Evolutionary conservation across 2,329 filamentous ascomycete species (phyloP), one percentile per base, ranked within the genome.

Genomic region (Karstenula rhodostoma): DNA sequence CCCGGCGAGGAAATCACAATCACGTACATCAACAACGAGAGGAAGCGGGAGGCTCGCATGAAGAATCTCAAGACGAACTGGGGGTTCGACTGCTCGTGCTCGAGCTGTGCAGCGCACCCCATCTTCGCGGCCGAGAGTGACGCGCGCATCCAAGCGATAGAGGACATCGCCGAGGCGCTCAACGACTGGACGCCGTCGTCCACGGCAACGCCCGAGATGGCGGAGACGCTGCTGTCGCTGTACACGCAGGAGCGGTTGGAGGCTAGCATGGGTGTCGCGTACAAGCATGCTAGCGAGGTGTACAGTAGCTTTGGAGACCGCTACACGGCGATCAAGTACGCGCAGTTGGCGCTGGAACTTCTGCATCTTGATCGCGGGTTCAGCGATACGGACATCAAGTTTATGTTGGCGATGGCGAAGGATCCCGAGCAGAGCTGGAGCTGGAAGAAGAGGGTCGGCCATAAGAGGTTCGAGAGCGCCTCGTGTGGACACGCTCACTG

Each of bases 1-100:
- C 68, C 74, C 0, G 78, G 78, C 52, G 73, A 80, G 58, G 79
- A 82, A 58, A 78, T 82, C 40, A 80, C 75, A 0, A 80, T 81
- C 57, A 79, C 79, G 5, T 82, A 81, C 59, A 74, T 79, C 25
- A 75, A 79, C 62, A 74, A 77, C 44, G 75, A 79, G 56, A 64
- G 68, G 19, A 57, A 62, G 6, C 67, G 76, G 1, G 63, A 62
- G 1, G 67, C 67, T 22, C 73, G 80, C 32, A 71, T 78, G 64
- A 60, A 56, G 1, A 66, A 73, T 19, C 66, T 79, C 4, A 67
- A 73, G 53, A 54, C 46, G 9, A 77, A 76, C 32, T 79, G 79
- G 72, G 79, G 79, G 0, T 82, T 82, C 58, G 67, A 73, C 9
- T 82, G 80, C 64, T 57, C 58, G 3, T 82, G 80, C 64, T 65